Conservation (phyloP, 768 basidiomycete genomes). For the Lanmaoa rubissima region DNA sequence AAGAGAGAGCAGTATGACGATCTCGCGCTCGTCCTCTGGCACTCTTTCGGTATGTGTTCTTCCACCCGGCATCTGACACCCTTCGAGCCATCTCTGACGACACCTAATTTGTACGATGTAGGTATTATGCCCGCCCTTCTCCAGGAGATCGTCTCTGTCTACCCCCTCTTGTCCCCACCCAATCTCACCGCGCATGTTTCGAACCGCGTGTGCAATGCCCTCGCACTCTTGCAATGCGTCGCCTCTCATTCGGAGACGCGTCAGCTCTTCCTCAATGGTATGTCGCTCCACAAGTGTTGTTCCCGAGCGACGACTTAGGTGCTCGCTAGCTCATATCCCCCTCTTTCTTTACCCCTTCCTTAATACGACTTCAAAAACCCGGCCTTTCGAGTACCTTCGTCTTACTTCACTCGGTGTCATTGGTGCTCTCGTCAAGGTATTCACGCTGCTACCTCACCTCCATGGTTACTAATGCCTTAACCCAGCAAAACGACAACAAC, state of each 20-base stretch:
- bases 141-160: constrained; percentile 98
- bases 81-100: background rate
- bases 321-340: constrained; percentile 86
- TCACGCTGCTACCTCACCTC: constrained; percentile 13
- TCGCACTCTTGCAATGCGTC: constrained; percentile 96
- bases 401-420: constrained; percentile 99
- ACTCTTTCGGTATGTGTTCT: constrained; percentile 79
- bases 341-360: constrained; percentile 95
- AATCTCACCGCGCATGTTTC: constrained; percentile 96
- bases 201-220: constrained; percentile 97
- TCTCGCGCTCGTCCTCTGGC: constrained; percentile 96
- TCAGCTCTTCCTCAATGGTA: constrained; percentile 91
- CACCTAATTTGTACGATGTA: constrained; percentile 29
- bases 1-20: constrained; percentile 99
- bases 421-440: constrained; percentile 95
- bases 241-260: constrained; percentile 97
- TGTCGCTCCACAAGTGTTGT: constrained; percentile 10
- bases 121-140: constrained; percentile 97
- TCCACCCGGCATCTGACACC: background rate
- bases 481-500: constrained; percentile 97
- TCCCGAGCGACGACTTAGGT: background rate
- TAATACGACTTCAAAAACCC: constrained; percentile 97
- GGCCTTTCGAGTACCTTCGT: constrained; percentile 99
- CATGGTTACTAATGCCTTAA: constrained; percentile 11
- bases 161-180: constrained; percentile 92